Evolutionary conservation across 768 basidiomycete species (phyloP).

Genomic region (Tulasnella calospora): DNA sequence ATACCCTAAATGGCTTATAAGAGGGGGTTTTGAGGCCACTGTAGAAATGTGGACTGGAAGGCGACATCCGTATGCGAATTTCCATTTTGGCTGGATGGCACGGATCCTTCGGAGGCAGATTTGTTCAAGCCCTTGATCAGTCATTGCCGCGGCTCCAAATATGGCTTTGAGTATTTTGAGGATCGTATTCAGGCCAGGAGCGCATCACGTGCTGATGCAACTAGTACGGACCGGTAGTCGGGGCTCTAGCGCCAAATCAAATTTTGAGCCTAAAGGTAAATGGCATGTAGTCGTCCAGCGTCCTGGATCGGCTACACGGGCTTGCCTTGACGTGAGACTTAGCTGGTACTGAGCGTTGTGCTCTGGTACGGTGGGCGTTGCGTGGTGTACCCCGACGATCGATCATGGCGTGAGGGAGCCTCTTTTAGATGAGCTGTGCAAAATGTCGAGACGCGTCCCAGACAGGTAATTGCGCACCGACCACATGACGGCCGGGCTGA

Average conservation of each 20-base stretch:
- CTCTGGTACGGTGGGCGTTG: too few species aligned
- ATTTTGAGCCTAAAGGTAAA: neutral
- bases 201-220: neutral
- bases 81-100: neutral
- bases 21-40: neutral
- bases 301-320: neutral
- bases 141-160: neutral
- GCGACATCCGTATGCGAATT: neutral
- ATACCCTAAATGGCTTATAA: neutral
- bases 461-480: neutral
- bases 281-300: neutral
- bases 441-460: neutral
- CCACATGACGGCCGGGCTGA: neutral
- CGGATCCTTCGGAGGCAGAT: neutral
- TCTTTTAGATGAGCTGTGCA: neutral
- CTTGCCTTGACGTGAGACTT: neutral
- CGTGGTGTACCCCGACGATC: neutral
- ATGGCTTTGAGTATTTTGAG: neutral
- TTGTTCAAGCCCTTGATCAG: neutral
- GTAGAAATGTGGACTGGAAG: neutral
- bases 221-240: neutral
- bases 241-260: too few species aligned
- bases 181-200: neutral
- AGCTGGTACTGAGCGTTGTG: neutral
- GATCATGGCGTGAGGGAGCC: neutral